Base-by-base conservation (phyloP, 1,139 yeast species). In the Candida smagusa region DNA sequence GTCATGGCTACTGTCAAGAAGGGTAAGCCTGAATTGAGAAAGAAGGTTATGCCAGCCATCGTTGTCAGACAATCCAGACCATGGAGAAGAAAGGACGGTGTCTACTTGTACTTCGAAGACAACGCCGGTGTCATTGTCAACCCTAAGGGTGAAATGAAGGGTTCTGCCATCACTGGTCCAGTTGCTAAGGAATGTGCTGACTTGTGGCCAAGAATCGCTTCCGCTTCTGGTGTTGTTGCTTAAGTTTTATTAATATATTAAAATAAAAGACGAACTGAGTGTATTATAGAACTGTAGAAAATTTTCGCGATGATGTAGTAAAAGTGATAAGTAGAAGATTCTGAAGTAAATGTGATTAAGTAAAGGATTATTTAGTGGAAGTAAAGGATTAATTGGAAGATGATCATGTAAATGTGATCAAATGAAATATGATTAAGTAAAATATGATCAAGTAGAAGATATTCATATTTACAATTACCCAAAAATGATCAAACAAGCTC, bases 141-240 rank as follows among this genome's bases (percentile, higher is more conserved):
- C 80, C 98, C 99, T 71, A 94, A 94, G 92, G 99, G 99, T 81
- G 99, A 94, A 79, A 94, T 94, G 98, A 94, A 94, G 84, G 99
- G 99, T 77, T 94, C 98, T 59, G 98, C 98, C 67, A 92, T 94
- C 72, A 94, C 98, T 67, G 99, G 99, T 75, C 98, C 99, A 65
- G 99, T 94, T 68, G 98, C 97, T 74, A 94, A 92, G 82, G 99
- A 94, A 81, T 92, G 98, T 81, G 98, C 99, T 72, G 99, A 94
- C 72, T 86, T 94, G 75, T 94, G 99, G 99, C 99, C 99, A 73
- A 90, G 98, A 84, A 92, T 94, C 78, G 98, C 99, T 69, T 89
- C 97, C 61, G 89, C 89, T 92, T 94, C 98, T 65, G 98, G 98
- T 87, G 98, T 94, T 72, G 98, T 94, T 75, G 99, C 89, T 72